Conservation (phyloP, 805 yeast genomes). For the Clavispora carvajalis region DNA sequence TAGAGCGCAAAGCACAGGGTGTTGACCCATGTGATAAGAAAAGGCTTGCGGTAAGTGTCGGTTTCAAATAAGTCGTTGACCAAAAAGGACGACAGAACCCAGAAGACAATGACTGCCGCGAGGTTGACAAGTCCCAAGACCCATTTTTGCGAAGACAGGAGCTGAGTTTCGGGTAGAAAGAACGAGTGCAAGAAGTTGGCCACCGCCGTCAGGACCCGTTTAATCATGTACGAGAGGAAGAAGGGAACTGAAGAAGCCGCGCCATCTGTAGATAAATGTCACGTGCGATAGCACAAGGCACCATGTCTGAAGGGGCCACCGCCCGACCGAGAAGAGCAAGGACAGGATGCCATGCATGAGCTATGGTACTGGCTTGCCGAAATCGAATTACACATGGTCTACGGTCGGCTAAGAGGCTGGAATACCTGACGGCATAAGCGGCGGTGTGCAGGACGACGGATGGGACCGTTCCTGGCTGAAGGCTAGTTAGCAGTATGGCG, state of each 20-base stretch:
- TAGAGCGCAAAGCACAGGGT: slow-evolving; percentile 81
- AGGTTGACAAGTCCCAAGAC: slow-evolving; percentile 70
- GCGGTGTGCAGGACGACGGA: too few species aligned
- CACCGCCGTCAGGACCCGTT: slow-evolving; percentile 9
- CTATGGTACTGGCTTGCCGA: too few species aligned
- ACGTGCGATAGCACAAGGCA: not conserved
- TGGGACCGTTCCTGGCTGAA: too few species aligned
- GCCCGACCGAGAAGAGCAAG: too few species aligned
- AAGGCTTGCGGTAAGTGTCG: slow-evolving; percentile 77
- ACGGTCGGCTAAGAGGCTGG: too few species aligned
- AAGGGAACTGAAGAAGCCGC: not conserved
- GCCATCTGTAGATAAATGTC: not conserved
- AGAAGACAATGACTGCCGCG: slow-evolving; percentile 69
- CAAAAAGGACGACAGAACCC: slow-evolving; percentile 89
- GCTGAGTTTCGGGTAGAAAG: slow-evolving; percentile 15
- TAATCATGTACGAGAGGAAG: slow-evolving; percentile 7
- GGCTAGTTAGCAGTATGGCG: too few species aligned
- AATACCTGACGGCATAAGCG: too few species aligned
- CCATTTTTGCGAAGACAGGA: slow-evolving; percentile 50
- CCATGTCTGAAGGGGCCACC: not conserved
- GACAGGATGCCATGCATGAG: too few species aligned
- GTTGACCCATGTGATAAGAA: slow-evolving; percentile 85
- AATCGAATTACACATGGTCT: too few species aligned
- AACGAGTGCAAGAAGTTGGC: slow-evolving; percentile 10
- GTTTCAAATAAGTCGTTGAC: slow-evolving; percentile 72